These are phyloP conservation scores for Ceratopteris richardii DNA, from an alignment of 75 land plant genomes.

Conservation along the genomic window DNA sequence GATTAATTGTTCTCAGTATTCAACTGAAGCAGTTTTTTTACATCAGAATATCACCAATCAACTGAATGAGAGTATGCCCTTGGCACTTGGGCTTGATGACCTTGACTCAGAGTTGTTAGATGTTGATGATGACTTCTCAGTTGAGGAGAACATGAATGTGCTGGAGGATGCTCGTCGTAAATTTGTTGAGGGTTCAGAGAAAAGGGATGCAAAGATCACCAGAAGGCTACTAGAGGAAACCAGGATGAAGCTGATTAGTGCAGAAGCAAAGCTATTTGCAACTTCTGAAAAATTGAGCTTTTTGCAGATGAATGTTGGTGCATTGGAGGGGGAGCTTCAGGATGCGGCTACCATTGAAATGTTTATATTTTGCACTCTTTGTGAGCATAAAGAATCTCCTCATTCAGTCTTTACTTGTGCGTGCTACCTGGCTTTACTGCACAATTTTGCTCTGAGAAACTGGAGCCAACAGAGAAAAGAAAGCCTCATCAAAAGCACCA, in stretches of 20 bases:
- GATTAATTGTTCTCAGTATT: too few relatives aligned
- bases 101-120: too few relatives aligned
- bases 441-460: slow-evolving; percentile 47
- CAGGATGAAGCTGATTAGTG: background rate
- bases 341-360: slow-evolving; percentile 75
- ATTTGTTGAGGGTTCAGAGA: background rate
- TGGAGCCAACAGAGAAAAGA: slow-evolving; percentile 41
- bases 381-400: slow-evolving; percentile 82
- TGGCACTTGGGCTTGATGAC: too few relatives aligned
- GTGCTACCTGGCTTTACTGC: slow-evolving; percentile 72
- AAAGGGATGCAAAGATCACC: background rate
- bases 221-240: slow-evolving; percentile 10
- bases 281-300: slow-evolving; percentile 20
- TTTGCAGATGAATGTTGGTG: slow-evolving; percentile 38
- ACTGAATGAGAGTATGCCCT: too few relatives aligned
- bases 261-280: slow-evolving; percentile 10
- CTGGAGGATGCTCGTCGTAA: background rate
- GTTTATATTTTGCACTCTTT: slow-evolving; percentile 56
- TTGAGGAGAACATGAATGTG: slow-evolving; percentile 18
- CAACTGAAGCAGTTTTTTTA: too few relatives aligned
- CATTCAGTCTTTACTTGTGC: slow-evolving; percentile 81
- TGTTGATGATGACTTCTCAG: too few relatives aligned
- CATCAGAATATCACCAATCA: too few relatives aligned
- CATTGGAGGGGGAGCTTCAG: slow-evolving; percentile 62
- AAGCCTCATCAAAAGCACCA: slow-evolving; percentile 47